Evolutionary conservation across 306 rosid genomes (phyloP).

Genomic region (Vicia villosa): DNA sequence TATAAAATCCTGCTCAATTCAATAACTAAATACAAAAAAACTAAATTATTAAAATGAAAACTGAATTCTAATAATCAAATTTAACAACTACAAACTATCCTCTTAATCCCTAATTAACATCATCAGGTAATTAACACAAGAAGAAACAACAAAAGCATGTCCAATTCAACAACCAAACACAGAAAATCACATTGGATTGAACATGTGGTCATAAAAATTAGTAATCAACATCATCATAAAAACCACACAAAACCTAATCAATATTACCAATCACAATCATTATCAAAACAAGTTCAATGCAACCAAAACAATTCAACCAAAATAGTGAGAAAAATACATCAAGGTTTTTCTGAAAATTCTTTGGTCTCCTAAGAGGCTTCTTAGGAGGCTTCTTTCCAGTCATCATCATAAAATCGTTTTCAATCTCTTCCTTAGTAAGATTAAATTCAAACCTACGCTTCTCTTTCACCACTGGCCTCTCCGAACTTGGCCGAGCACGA

Average conservation of each 20-base stretch:
- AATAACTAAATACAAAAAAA: neutral
- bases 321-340: constrained; percentile 39
- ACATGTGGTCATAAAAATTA: too few relatives aligned
- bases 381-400: constrained; percentile 43
- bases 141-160: neutral
- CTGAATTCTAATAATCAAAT: too few relatives aligned
- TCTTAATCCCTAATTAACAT: neutral
- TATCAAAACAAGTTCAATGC: neutral
- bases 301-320: neutral
- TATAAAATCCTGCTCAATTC: neutral
- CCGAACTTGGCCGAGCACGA: too few relatives aligned
- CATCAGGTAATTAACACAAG: neutral
- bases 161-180: neutral
- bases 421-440: constrained; percentile 43
- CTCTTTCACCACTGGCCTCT: neutral
- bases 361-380: constrained; percentile 39
- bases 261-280: too few relatives aligned
- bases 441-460: neutral
- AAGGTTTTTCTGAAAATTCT: constrained; percentile 31
- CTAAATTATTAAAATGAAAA: too few relatives aligned
- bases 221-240: too few relatives aligned
- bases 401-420: constrained; percentile 38
- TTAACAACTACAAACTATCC: too few relatives aligned
- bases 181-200: too few relatives aligned
- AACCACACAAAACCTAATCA: too few relatives aligned